These are phyloP conservation scores for Talaromyces piceae DNA, from an alignment of 2,329 filamentous ascomycete species.

Conservation along the genomic window DNA sequence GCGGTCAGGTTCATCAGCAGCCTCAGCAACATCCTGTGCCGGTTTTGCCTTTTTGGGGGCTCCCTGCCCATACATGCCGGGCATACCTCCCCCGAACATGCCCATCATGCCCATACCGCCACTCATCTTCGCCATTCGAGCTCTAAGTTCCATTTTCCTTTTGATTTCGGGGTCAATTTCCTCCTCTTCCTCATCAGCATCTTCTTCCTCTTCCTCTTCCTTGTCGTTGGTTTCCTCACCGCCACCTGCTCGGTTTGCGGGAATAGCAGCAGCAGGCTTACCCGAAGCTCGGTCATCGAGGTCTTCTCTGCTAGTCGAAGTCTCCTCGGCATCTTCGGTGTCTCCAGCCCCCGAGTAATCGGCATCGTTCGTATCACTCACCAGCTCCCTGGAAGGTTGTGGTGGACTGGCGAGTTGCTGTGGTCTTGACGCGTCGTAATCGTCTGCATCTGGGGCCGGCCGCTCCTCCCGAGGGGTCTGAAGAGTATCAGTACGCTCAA, in stretches of 20 bases:
- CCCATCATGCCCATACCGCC: constrained; percentile 95
- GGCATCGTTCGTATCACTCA: constrained; percentile 58
- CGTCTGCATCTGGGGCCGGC: constrained; percentile 24
- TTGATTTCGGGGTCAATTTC: constrained; percentile 81
- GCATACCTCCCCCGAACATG: constrained; percentile 74
- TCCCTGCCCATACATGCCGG: constrained; percentile 45
- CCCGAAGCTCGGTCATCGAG: constrained; percentile 50
- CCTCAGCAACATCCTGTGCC: constrained; percentile 25
- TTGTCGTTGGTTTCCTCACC: constrained; percentile 35
- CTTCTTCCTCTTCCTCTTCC: constrained; percentile 47
- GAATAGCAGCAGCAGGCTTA: constrained; percentile 14
- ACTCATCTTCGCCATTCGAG: constrained; percentile 97
- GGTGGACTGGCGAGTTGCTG: constrained; percentile 25
- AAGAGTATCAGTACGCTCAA: constrained; percentile 24
- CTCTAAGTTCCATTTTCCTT: constrained; percentile 78
- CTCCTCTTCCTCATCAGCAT: constrained; percentile 69
- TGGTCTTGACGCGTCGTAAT: constrained; percentile 13
- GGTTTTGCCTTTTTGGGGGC: constrained; percentile 44
- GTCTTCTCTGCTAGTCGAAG: constrained; percentile 66
- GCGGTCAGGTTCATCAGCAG: constrained; percentile 25
- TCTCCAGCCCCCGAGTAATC: constrained; percentile 59
- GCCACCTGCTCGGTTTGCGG: constrained; percentile 40
- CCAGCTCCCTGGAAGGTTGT: constrained; percentile 43
- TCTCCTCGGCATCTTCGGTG: constrained; percentile 55
- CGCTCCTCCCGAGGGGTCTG: constrained; percentile 27